Conservation (phyloP, 2,329 filamentous ascomycete species). For the Pezicula carpinea region DNA sequence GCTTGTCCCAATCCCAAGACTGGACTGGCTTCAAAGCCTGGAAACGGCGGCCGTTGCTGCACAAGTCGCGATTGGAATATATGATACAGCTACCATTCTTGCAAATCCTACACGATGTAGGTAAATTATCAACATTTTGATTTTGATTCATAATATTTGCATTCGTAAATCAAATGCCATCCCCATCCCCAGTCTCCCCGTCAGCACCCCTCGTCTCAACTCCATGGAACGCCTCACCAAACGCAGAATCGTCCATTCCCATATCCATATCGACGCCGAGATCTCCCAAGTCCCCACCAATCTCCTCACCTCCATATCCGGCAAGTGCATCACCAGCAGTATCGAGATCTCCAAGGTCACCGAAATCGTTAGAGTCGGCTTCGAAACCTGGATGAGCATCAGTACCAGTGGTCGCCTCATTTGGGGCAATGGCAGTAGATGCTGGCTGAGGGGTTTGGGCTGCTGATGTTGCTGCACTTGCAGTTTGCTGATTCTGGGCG, state of each 20-base stretch:
- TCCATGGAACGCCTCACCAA: conserved; percentile 77
- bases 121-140: no score
- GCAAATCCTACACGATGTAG: no score
- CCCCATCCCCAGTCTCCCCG: conserved; percentile 12
- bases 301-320: conserved; percentile 48
- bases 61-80: no score
- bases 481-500: conserved; percentile 10
- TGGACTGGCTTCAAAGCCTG: no score
- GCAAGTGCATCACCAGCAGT: conserved; percentile 68
- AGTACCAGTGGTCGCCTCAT: conserved; percentile 8
- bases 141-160: no score
- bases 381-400: conserved; percentile 19
- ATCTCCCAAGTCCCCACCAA: conserved; percentile 39
- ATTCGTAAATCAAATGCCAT: conserved; percentile 11
- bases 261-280: conserved; percentile 54
- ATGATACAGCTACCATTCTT: no score
- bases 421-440: conserved; percentile 8
- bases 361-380: conserved; percentile 53
- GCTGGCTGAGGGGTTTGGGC: conserved; percentile 6
- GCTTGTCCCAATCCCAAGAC: no score
- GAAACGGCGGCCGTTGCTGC: no score
- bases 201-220: conserved; percentile 33
- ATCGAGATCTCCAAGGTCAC: conserved; percentile 60
- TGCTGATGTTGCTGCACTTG: conserved; percentile 3
- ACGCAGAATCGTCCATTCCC: conserved; percentile 75